phyloP scores from a whole-genome alignment of 495 filamentous ascomycete species.

The Aspergillus campestris region DNA sequence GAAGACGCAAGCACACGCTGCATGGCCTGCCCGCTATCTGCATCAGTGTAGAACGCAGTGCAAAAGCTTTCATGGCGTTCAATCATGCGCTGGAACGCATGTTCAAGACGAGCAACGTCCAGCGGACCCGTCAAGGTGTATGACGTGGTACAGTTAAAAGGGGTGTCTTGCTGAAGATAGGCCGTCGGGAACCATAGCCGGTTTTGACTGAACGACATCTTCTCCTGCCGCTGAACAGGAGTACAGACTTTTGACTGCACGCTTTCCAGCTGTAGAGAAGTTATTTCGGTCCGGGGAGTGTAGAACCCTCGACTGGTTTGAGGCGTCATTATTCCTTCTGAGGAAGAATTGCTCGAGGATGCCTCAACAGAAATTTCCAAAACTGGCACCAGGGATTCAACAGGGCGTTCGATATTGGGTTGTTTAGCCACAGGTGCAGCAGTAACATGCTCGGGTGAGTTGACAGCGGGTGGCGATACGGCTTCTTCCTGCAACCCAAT shows the following conservation, averaged over 20 bases:
- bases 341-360: background rate
- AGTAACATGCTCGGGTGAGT: background rate
- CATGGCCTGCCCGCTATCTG: background rate
- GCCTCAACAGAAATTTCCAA: background rate
- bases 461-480: background rate
- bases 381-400: background rate
- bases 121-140: conserved; percentile 6
- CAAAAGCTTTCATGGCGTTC: conserved; percentile 27
- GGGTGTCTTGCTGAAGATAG: conserved; percentile 19
- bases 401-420: background rate
- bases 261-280: conserved; percentile 1
- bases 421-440: background rate
- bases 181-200: conserved; percentile 29
- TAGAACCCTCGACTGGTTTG: background rate
- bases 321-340: background rate
- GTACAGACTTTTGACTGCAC: background rate
- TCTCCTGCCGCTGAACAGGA: background rate
- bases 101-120: conserved; percentile 9
- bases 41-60: conserved; percentile 16
- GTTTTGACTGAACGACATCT: conserved; percentile 26
- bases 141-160: conserved; percentile 14
- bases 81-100: conserved; percentile 13
- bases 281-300: background rate
- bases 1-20: conserved; percentile 6
- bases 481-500: background rate